phyloP scores from a whole-genome alignment of 2,329 filamentous ascomycete species.

The Teratosphaeria destructans region DNA sequence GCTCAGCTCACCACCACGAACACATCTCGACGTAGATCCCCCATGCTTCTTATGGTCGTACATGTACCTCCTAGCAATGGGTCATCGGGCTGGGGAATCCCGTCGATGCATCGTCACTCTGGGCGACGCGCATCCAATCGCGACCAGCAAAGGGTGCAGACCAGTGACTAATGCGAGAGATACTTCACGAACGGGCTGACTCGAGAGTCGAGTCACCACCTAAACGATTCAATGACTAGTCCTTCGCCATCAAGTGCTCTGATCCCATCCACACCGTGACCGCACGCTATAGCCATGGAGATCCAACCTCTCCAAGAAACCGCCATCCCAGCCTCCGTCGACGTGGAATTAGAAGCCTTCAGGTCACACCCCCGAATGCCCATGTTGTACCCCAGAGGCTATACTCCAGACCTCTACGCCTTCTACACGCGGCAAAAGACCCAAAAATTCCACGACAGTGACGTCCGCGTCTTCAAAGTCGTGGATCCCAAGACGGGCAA shows the following conservation, averaged over 20 bases:
- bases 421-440: conserved; percentile 10
- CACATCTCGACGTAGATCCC: not conserved
- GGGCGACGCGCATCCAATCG: no score
- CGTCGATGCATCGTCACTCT: no score
- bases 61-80: no score
- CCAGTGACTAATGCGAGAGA: not conserved
- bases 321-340: conserved; percentile 14
- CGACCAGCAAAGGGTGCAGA: not conserved
- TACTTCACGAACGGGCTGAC: not conserved
- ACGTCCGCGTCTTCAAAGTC: conserved; percentile 11
- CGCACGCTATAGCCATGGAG: conserved; percentile 8
- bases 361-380: conserved; percentile 14
- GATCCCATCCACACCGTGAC: not conserved
- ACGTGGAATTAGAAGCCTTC: conserved; percentile 18
- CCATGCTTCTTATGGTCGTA: no score
- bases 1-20: not conserved
- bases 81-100: no score
- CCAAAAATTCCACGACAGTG: conserved; percentile 5
- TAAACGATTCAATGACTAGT: not conserved
- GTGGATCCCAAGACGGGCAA: conserved; percentile 11
- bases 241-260: not conserved
- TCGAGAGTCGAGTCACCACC: not conserved
- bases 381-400: conserved; percentile 16
- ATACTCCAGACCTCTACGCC: conserved; percentile 15
- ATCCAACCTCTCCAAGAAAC: conserved; percentile 8